These are phyloP conservation scores for Tricholoma furcatifolium DNA, from an alignment of 768 basidiomycete genomes.

Conservation along the genomic window DNA sequence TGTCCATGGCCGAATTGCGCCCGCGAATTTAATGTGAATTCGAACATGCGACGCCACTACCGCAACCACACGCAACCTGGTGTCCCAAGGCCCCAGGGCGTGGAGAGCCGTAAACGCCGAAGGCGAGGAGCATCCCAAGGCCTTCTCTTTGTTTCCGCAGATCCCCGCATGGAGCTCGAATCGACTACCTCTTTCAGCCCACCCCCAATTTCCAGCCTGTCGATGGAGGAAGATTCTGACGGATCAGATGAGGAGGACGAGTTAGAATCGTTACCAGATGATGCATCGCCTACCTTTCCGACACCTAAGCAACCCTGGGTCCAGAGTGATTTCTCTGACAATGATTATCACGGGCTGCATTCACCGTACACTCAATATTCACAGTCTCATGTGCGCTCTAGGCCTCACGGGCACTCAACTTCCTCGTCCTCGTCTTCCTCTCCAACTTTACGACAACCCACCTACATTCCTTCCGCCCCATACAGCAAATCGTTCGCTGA, in stretches of 20 bases:
- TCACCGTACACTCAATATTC: slow-evolving; percentile 8
- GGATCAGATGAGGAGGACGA: slow-evolving; percentile 25
- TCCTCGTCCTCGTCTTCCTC: slow-evolving; percentile 18
- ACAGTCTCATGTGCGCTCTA: slow-evolving; percentile 16
- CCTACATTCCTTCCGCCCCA: slow-evolving; percentile 30
- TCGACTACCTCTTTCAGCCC: slow-evolving; percentile 7
- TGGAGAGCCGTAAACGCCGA: slow-evolving; percentile 25
- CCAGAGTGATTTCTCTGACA: not conserved
- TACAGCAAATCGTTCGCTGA: slow-evolving; percentile 29
- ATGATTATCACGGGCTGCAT: not conserved
- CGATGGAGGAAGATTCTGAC: slow-evolving; percentile 26
- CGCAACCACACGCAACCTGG: slow-evolving; percentile 56
- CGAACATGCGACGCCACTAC: slow-evolving; percentile 81
- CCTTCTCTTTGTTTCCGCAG: slow-evolving; percentile 17
- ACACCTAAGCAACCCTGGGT: slow-evolving; percentile 2
- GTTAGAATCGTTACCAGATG: slow-evolving; percentile 18
- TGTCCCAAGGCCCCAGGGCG: slow-evolving; percentile 24
- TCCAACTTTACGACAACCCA: slow-evolving; percentile 13
- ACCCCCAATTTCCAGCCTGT: slow-evolving; percentile 20
- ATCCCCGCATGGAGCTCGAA: not conserved
- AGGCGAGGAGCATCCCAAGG: slow-evolving; percentile 19
- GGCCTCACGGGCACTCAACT: slow-evolving; percentile 14
- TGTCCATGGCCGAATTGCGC: slow-evolving; percentile 76
- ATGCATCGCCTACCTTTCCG: slow-evolving; percentile 5
- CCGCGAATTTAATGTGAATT: slow-evolving; percentile 79